Conservation (phyloP, 331 rosid genomes). For the Saraca asoca region DNA sequence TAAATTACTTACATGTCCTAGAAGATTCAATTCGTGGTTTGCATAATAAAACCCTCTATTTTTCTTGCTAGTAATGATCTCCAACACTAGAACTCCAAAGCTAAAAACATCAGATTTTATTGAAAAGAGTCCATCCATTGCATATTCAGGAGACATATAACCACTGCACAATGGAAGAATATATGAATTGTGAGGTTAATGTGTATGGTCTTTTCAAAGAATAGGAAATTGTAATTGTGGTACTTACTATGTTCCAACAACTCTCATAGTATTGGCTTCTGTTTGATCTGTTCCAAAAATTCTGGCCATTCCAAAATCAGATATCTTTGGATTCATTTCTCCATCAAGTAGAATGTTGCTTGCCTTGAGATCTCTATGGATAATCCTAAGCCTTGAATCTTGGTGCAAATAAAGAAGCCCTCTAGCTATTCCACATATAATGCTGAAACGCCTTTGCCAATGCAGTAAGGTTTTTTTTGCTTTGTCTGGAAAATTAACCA, state of each 20-base stretch:
- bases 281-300: conserved; percentile 61
- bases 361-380: conserved; percentile 86
- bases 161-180: conserved; percentile 48
- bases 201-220: not conserved
- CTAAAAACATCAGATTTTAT: conserved; percentile 87
- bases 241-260: conserved; percentile 92
- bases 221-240: not conserved
- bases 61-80: conserved; percentile 67
- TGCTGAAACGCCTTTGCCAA: conserved; percentile 62
- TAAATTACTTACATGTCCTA: conserved; percentile 54
- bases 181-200: conserved; percentile 8
- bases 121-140: conserved; percentile 76
- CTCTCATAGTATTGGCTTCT: conserved; percentile 67
- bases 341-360: conserved; percentile 77
- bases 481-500: conserved; percentile 44
- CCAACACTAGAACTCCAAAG: conserved; percentile 77
- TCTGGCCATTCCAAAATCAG: conserved; percentile 92
- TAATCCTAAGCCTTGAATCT: conserved; percentile 77
- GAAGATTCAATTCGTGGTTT: conserved; percentile 64
- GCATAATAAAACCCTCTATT: conserved; percentile 64
- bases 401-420: conserved; percentile 90
- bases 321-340: conserved; percentile 76
- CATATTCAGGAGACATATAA: conserved; percentile 90
- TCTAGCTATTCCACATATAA: conserved; percentile 75
- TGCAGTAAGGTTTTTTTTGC: conserved; percentile 40